Evolutionary conservation across 2,329 filamentous ascomycete genomes (phyloP), one percentile per base, ranked within the genome.

Genomic region (Ilyonectria sp.): DNA sequence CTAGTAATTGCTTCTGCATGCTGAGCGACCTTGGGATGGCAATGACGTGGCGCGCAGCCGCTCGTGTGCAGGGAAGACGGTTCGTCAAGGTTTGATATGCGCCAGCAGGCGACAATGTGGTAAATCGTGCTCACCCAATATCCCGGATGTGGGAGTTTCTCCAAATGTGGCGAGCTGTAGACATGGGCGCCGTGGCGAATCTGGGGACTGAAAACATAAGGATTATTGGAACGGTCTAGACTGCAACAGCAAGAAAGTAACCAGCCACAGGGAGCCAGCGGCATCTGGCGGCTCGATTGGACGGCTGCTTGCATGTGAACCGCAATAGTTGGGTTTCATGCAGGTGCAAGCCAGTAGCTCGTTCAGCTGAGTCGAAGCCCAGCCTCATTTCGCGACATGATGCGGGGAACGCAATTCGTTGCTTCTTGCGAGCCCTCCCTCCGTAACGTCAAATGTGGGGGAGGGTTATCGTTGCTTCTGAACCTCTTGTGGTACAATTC

Each of bases 401-500:
- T 19, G 46, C 33, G 19, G 44, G 31, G n/a, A 21, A 33, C 2
- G 29, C n/a, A 29, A 53, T 53, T 53, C 49, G 29, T 53, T 49
- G 52, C 40, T 49, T 49, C 49, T 47, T 62, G 31, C 21, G 29
- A 37, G 21, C 21, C 17, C 31, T 15, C 60, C 31, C 29, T 31
- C 29, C 40, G 31, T 46, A 21, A 19, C 47, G 21, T 35, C 56
- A 56, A 60, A 29, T 19, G 19, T 37, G 43, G 56, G 46, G 43
- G 49, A 60, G 33, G 8, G 43, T 19, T 23, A 50, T 46, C 43
- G 8, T 50, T 65, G 50, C 40, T 19, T 50, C 13, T 56, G 47
- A 15, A 37, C 4, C 19, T 43, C 52, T 44, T 60, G 43, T 55
- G 52, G 49, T 52, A 55, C 44, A 46, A 65, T 33, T 47, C 53